Percentiles rank a stretch among this genome's conserved stretches.
phyloP scores from a whole-genome alignment of 495 filamentous ascomycete species.

The Trichoderma reesei region DNA sequence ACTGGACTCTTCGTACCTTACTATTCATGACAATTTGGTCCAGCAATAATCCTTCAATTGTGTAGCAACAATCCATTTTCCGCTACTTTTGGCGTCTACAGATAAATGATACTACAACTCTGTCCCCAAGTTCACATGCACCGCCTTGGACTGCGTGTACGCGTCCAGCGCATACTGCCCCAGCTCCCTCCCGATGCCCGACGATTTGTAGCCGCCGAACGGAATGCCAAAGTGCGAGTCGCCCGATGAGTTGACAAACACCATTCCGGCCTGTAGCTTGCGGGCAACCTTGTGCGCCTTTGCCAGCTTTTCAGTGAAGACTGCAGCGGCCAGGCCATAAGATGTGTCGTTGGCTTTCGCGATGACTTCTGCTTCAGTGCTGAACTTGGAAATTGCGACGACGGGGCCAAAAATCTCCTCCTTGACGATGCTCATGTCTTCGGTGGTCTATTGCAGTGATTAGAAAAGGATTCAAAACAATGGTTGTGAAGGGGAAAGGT shows the following conservation, averaged over 20 bases:
- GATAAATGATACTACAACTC: background rate
- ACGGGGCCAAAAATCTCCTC: slow-evolving; percentile 96
- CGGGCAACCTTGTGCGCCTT: slow-evolving; percentile 45
- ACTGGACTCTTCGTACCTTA: too few species aligned
- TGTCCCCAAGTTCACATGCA: background rate
- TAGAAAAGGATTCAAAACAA: too few species aligned
- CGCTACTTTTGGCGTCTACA: background rate
- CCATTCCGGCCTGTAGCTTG: slow-evolving; percentile 42
- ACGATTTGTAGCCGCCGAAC: slow-evolving; percentile 9
- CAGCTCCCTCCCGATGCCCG: slow-evolving; percentile 7
- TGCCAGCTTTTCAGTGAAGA: slow-evolving; percentile 87
- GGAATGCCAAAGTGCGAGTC: slow-evolving; percentile 30
- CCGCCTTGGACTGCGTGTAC: slow-evolving; percentile 6
- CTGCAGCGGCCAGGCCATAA: slow-evolving; percentile 87
- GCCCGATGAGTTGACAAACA: slow-evolving; percentile 40
- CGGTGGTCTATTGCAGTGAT: slow-evolving; percentile 39
- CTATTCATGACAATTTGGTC: too few species aligned
- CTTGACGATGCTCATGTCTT: slow-evolving; percentile 89
- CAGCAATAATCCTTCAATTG: background rate
- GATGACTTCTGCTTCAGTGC: slow-evolving; percentile 72
- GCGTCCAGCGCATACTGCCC: background rate
- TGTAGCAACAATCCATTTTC: background rate
- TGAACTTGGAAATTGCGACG: slow-evolving; percentile 82
- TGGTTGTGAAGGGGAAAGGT: background rate
- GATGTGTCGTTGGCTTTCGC: slow-evolving; percentile 64